Conservation (phyloP, 2,329 filamentous ascomycete species). For the Colletotrichum sp. region DNA sequence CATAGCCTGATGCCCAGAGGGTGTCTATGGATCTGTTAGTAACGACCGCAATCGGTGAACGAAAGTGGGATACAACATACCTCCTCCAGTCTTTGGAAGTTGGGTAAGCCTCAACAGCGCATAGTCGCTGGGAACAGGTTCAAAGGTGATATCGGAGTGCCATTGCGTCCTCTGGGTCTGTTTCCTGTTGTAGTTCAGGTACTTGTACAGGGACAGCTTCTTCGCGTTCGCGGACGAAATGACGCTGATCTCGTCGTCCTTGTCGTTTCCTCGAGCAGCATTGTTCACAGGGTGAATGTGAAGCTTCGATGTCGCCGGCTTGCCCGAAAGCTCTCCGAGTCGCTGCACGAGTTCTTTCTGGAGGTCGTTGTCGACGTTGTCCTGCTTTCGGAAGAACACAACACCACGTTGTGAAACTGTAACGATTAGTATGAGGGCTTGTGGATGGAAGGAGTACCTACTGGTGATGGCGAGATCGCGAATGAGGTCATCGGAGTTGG, state of each 20-base stretch:
- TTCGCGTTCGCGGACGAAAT: conserved; percentile 64
- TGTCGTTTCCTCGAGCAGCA: conserved; percentile 53
- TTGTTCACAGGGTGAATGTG: conserved; percentile 67
- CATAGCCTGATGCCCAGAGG: conserved; percentile 61
- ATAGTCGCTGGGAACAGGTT: conserved; percentile 69
- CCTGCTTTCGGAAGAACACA: conserved; percentile 72
- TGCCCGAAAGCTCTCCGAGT: conserved; percentile 63
- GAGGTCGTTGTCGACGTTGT: conserved; percentile 63
- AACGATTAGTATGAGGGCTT: background rate
- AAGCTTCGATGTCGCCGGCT: conserved; percentile 58
- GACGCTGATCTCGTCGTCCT: conserved; percentile 67
- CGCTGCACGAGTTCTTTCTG: conserved; percentile 70
- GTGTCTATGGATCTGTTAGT: conserved; percentile 47
- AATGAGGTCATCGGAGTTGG: conserved; percentile 67
- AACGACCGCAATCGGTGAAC: background rate
- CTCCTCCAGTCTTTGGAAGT: conserved; percentile 60
- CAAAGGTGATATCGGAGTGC: conserved; percentile 72
- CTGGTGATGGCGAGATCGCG: conserved; percentile 72
- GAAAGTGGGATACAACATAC: conserved; percentile 29
- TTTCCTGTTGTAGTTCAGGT: conserved; percentile 41
- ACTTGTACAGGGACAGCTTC: conserved; percentile 49
- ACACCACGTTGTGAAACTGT: conserved; percentile 72
- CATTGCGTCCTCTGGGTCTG: conserved; percentile 55
- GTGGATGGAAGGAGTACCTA: conserved; percentile 33
- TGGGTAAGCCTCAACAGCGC: conserved; percentile 59